phyloP scores from a whole-genome alignment of 2,329 filamentous ascomycete genomes.

The Ophiocordyceps camponoti-leonardi region DNA sequence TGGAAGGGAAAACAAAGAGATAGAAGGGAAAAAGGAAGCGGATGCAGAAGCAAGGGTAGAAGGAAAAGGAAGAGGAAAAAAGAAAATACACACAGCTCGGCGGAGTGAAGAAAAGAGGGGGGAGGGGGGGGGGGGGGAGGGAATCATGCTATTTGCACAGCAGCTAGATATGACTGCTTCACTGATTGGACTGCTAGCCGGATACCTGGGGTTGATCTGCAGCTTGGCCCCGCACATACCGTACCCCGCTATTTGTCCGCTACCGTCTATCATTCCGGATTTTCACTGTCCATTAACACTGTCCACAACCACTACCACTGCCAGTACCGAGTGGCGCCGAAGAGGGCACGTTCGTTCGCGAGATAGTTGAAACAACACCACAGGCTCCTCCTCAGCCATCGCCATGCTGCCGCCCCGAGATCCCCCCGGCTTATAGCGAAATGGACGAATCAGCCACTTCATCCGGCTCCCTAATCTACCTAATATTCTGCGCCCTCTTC shows the following conservation, averaged over 20 bases:
- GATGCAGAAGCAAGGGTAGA: background rate
- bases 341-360: no score
- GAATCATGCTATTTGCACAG: background rate
- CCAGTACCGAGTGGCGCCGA: no score
- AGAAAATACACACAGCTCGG: no score
- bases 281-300: no score
- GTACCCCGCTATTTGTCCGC: conserved; percentile 1
- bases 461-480: background rate
- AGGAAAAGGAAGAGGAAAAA: no score
- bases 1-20: no score
- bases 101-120: no score
- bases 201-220: background rate
- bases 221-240: background rate
- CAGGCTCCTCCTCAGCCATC: background rate
- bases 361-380: no score
- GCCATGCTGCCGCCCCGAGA: background rate
- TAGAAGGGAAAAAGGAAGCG: background rate
- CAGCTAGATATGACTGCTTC: no score
- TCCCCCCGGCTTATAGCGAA: background rate
- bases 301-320: no score
- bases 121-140: background rate
- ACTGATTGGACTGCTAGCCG: conserved; percentile 1
- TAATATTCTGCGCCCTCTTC: conserved; percentile 8
- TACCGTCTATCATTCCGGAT: no score
- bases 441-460: background rate